phyloP scores from a whole-genome alignment of 352 stramenopile genomes.

The Globisporangium polare region DNA sequence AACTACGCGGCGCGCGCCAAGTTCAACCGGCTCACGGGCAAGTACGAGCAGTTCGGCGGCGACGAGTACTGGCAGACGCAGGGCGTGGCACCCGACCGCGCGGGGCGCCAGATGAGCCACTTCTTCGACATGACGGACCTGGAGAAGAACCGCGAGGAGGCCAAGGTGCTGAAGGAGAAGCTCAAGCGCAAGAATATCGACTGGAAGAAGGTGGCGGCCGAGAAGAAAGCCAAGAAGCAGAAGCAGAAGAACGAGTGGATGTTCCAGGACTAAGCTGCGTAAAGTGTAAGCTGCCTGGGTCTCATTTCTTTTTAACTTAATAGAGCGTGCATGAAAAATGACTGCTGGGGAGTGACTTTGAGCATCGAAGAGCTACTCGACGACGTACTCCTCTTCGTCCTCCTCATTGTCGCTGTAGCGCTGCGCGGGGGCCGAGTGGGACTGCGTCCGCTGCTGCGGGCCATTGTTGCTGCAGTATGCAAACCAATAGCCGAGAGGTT shows the following conservation, averaged over 20 bases:
- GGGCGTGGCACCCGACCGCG: conserved; percentile 61
- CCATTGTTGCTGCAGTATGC: conserved; percentile 25
- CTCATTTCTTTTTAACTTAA: conserved; percentile 11
- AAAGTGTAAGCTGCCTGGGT: not conserved
- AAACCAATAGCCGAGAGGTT: not conserved
- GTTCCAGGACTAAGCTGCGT: conserved; percentile 56
- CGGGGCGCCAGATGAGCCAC: conserved; percentile 80
- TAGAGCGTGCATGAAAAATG: conserved; percentile 9
- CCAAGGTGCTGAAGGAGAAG: conserved; percentile 66
- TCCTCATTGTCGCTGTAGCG: conserved; percentile 43
- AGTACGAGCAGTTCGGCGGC: conserved; percentile 63
- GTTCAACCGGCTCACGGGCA: conserved; percentile 76
- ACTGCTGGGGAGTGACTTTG: not conserved
- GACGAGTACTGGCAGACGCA: conserved; percentile 63
- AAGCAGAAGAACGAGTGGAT: conserved; percentile 87
- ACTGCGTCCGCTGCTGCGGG: conserved; percentile 13
- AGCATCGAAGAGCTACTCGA: conserved; percentile 38
- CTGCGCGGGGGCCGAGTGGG: conserved; percentile 6
- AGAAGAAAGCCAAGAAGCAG: conserved; percentile 86
- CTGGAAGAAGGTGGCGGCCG: conserved; percentile 81
- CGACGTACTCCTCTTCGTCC: conserved; percentile 71
- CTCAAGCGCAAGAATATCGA: conserved; percentile 85
- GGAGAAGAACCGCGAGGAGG: conserved; percentile 80
- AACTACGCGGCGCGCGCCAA: conserved; percentile 69
- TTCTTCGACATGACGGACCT: conserved; percentile 81